Evolutionary conservation across 345 rosid genomes (phyloP), one percentile per base, ranked within the genome.

Genomic region (Gynandropsis gynandra): DNA sequence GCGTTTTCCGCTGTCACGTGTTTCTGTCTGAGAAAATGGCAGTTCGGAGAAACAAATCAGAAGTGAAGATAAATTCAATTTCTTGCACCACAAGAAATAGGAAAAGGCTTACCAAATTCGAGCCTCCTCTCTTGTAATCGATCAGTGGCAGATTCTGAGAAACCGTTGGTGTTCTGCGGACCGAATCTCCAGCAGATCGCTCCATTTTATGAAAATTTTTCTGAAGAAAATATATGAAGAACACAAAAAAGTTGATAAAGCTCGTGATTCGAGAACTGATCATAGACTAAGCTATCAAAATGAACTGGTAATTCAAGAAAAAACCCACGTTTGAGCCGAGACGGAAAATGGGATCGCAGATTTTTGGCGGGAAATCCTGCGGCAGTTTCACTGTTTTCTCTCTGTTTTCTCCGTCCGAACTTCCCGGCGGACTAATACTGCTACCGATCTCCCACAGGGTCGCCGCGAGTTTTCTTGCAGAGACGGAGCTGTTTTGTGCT

Each of bases 401-500:
- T 65, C 60, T 73, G 66, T 57, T 55, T 58, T 66, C 82, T 46
- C 32, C 61, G 13, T 63, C 61, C 33, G 67, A 61, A 15, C 46
- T 56, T 12, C 11, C 41, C 7, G 51, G 54, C 0, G 81, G 70
- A 0, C 83, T 74, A 50, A 78, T 64, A 33, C 78, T 67, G 62
- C 71, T 76, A 38, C 79, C 80, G 69, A 87, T 79, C 59, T 79
- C 98, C 95, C 98, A 84, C 47, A 87, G 65, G 1, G 85, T 80
- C 7, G 98, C 98, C 6, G 87, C 98, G 34, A 90, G 77, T 55
- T 84, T 90, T 62, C 98, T 76, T 1, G 95, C 95, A 0, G 98
- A 92, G 8, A 82, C 62, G 0, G 76, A 70, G 34, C 31, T 69
- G 51, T 74, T 76, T 38, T 62, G 72, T 13, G 45, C 40, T 0